A percentile compares a stretch with the other conserved stretches of the same genome.
Conservation (phyloP, 306 rosid genomes). For the Rosa lucieae region DNA sequence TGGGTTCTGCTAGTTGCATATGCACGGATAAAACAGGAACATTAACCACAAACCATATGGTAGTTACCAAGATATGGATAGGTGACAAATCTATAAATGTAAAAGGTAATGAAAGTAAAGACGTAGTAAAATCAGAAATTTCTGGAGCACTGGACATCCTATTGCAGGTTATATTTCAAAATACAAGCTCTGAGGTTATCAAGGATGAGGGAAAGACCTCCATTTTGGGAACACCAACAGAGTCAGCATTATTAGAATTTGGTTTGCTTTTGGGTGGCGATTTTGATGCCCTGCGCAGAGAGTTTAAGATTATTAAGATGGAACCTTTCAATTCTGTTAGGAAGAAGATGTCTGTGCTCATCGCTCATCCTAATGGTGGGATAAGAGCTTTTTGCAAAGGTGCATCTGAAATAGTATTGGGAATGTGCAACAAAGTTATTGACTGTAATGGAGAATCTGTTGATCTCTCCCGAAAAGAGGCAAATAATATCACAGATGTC, state of each 20-base stretch:
- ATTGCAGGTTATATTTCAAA: slow-evolving; percentile 75
- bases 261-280: slow-evolving; percentile 79
- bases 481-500: slow-evolving; percentile 39
- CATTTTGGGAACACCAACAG: slow-evolving; percentile 88
- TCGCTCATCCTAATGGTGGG: slow-evolving; percentile 62
- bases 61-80: slow-evolving; percentile 67
- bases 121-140: slow-evolving; percentile 45
- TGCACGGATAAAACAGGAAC: slow-evolving; percentile 99
- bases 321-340: slow-evolving; percentile 90
- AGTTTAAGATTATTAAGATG: slow-evolving; percentile 57
- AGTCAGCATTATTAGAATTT: slow-evolving; percentile 74
- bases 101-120: slow-evolving; percentile 45
- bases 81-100: slow-evolving; percentile 49
- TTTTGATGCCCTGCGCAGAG: slow-evolving; percentile 47
- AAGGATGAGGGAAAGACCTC: slow-evolving; percentile 62
- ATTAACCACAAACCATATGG: slow-evolving; percentile 89
- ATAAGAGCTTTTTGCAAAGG: slow-evolving; percentile 87
- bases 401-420: slow-evolving; percentile 84
- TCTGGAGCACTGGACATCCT: slow-evolving; percentile 53
- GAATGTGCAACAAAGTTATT: slow-evolving; percentile 63
- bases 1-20: slow-evolving; percentile 95
- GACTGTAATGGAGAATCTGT: slow-evolving; percentile 60
- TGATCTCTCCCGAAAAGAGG: slow-evolving; percentile 51
- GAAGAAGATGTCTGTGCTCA: slow-evolving; percentile 94
- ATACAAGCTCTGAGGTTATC: slow-evolving; percentile 74